Evolutionary conservation across 805 yeast genomes (phyloP), one percentile per base, ranked within the genome.

Genomic region (Ogataea populi-albae): DNA sequence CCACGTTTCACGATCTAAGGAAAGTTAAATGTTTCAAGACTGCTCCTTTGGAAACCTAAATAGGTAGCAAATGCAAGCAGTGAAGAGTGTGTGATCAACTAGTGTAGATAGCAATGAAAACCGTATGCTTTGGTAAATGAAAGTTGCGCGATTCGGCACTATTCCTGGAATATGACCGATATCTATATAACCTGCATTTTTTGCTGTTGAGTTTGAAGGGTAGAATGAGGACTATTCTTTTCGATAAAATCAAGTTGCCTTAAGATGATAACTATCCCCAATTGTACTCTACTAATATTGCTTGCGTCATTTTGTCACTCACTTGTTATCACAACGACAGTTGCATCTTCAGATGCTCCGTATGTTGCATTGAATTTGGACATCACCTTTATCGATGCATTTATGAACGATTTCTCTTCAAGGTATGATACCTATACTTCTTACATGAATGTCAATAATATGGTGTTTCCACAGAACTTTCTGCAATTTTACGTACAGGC

Each of bases 301-400:
- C 15, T 25, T n/a, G 30, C 30, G 9, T 27, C 21, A 27, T 8
- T 15, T 7, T 10, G 9, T 10, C 16, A 27, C 9, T 11, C 30
- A 6, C 6, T 8, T 10, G 30, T 17, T 3, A 26, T 39, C 9
- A 47, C 57, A 9, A 52, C 59, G 4, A 50, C 54, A 3, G 41
- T 54, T 4, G 44, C 51, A 15, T 23, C 52, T 5, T 38, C 38
- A 4, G 49, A 52, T 26, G 63, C 63, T 37, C 42, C 51, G 9
- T 30, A 41, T 2, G 38, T 50, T 10, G 72, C 71, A 3, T 55
- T 65, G 3, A 40, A 43, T 12, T 49, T 53, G 6, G 66, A 65
- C 41, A 35, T 54, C 17, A 34, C 53, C 0, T 54, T 65, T 27
- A 47, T 66, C 23, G 41, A 55, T 5, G 57, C 43, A 2, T 61